Evolutionary conservation across 352 stramenopile species (phyloP), one percentile per base, ranked within the genome.

Genomic region (Pythium grandisporangium): DNA sequence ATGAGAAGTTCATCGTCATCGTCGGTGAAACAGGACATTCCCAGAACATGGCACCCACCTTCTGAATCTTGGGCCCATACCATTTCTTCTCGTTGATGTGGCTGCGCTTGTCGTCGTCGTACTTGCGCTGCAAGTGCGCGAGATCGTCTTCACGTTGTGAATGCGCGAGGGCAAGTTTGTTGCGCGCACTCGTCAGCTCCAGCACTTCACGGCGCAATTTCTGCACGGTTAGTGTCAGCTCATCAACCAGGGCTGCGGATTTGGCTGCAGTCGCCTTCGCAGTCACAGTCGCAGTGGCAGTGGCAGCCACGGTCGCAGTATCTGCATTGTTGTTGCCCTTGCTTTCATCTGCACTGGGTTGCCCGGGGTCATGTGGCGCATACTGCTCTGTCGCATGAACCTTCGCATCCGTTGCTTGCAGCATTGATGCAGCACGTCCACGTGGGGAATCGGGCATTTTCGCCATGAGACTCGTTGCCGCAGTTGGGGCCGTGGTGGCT

Each of bases 71-170:
- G 12, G 74, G 74, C 22, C 79, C 40, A 48, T 84, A 70, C 45
- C 59, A 64, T 25, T 82, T 76, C 41, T 76, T 86, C 32, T 73
- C 71, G 38, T 72, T 74, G n/a, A 82, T 25, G 33, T 85, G 67
- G 3, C 59, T 61, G 29, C 66, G 66, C 57, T 79, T 80, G 22
- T 84, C 70, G 16, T 84, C 65, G 3, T 88, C 77, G 40, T 75
- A 88, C 46, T 82, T 66, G 24, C 42, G 48, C 60, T 83, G 69
- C 16, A 87, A 16, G n/a, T 88, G 67, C 23, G 54, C 51, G 7
- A 81, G 19, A 35, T 87, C 76, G 41, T 91, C 77, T 48, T 87
- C 74, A 3, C 84, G 49, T 36, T 91, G 77, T n/a, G 74, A 80
- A 39, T 85, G 84, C 5, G 71, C 46, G 14, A 87, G 55, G 37